These are phyloP conservation scores for Akanthomyces lecanii DNA, from an alignment of 2,329 filamentous ascomycete species.

Conservation along the genomic window DNA sequence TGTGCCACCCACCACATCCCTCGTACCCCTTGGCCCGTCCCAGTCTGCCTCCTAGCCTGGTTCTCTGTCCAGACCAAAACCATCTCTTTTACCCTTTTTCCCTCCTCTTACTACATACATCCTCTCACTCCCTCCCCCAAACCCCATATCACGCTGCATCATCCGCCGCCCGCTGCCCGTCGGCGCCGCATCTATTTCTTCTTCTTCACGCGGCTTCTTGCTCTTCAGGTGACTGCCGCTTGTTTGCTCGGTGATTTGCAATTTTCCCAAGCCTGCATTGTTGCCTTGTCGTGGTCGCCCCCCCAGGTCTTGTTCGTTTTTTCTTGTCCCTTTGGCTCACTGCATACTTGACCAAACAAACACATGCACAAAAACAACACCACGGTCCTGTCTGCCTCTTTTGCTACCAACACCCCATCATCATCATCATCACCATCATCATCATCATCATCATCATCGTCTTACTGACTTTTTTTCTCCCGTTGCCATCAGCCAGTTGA, in stretches of 20 bases:
- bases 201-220: not conserved
- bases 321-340: not conserved
- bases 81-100: slow-evolving; percentile 12
- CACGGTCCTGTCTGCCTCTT: not conserved
- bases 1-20: not conserved
- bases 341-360: not conserved
- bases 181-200: slow-evolving; percentile 7
- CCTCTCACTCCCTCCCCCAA: not conserved
- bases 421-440: not conserved
- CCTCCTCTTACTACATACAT: not conserved
- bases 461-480: no score
- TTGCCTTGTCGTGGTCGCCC: not conserved
- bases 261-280: slow-evolving; percentile 4
- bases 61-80: not conserved
- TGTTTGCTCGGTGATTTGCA: slow-evolving; percentile 15
- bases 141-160: not conserved
- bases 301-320: not conserved
- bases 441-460: no score
- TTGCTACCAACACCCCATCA: not conserved
- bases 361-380: not conserved
- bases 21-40: not conserved
- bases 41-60: not conserved
- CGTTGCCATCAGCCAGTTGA: no score
- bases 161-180: not conserved
- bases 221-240: not conserved